A percentile compares a stretch with the other conserved stretches of the same genome.
Evolutionary conservation across 2,329 filamentous ascomycete species (phyloP).

Genomic region (Verticillium isaacii): DNA sequence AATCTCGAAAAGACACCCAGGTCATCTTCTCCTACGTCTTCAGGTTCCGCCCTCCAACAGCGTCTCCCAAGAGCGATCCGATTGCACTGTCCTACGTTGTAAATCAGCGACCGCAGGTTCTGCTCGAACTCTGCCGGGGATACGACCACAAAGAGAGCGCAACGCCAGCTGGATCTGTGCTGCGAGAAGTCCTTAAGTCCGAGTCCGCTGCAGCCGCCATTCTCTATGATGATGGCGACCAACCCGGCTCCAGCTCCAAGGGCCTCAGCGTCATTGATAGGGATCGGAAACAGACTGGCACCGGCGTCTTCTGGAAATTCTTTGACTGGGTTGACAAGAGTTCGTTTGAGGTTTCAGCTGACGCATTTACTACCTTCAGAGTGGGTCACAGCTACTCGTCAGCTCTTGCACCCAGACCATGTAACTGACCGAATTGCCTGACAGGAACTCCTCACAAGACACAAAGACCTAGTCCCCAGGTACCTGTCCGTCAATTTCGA

Average conservation of each 20-base stretch:
- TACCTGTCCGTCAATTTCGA: slow-evolving; percentile 90
- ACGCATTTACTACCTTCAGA: slow-evolving; percentile 96
- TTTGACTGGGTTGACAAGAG: slow-evolving; percentile 97
- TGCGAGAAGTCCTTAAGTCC: slow-evolving; percentile 84
- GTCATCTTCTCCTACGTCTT: slow-evolving; percentile 95
- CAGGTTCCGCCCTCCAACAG: slow-evolving; percentile 72
- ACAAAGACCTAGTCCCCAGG: slow-evolving; percentile 84
- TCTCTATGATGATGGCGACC: slow-evolving; percentile 81
- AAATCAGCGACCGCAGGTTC: slow-evolving; percentile 77
- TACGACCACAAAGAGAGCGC: slow-evolving; percentile 90
- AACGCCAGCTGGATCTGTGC: slow-evolving; percentile 82
- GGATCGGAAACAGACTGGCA: slow-evolving; percentile 68
- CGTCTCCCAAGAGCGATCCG: slow-evolving; percentile 66
- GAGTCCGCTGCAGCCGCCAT: slow-evolving; percentile 88
- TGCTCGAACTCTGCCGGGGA: slow-evolving; percentile 82
- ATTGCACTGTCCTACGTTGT: slow-evolving; percentile 86
- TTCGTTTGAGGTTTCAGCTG: slow-evolving; percentile 92
- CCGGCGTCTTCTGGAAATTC: slow-evolving; percentile 92
- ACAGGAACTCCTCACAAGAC: slow-evolving; percentile 87
- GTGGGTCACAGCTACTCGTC: slow-evolving; percentile 45
- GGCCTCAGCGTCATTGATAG: slow-evolving; percentile 75
- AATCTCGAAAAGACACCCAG: slow-evolving; percentile 92
- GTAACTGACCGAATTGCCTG: not conserved
- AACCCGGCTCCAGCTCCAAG: slow-evolving; percentile 65
- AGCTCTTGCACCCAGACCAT: not conserved